Conservation (phyloP, 2,329 filamentous ascomycete genomes). For the Pleoardoris graminearum region DNA sequence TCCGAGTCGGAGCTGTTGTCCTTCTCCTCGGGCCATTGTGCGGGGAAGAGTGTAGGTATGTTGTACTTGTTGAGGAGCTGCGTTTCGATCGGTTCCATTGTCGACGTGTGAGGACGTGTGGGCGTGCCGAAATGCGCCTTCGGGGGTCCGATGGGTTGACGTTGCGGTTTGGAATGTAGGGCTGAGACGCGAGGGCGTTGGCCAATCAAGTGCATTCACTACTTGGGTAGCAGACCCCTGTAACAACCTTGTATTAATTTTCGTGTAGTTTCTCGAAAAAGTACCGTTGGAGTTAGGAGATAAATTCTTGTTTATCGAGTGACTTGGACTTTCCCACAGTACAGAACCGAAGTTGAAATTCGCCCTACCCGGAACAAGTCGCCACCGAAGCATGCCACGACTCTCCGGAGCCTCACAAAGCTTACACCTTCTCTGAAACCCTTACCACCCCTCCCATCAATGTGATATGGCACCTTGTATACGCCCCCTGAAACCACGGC, state of each 20-base stretch:
- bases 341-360: too few species aligned
- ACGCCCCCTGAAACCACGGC: neutral
- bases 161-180: constrained; percentile 10
- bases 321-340: too few species aligned
- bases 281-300: too few species aligned
- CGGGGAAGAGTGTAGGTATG: constrained; percentile 75
- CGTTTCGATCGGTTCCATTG: constrained; percentile 57
- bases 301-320: too few species aligned
- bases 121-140: constrained; percentile 3
- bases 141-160: constrained; percentile 2
- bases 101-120: constrained; percentile 11
- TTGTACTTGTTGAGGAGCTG: constrained; percentile 88
- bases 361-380: neutral
- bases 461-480: neutral
- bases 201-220: constrained; percentile 29
- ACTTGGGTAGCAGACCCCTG: constrained; percentile 4
- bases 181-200: constrained; percentile 23
- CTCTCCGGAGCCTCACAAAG: neutral
- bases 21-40: constrained; percentile 83
- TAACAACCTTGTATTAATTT: too few species aligned
- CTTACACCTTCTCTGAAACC: neutral
- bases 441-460: neutral
- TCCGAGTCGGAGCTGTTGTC: constrained; percentile 63
- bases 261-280: too few species aligned
- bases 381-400: neutral